Base-by-base conservation (phyloP, 2,329 filamentous ascomycete species). In the Trichoderma koningii region DNA sequence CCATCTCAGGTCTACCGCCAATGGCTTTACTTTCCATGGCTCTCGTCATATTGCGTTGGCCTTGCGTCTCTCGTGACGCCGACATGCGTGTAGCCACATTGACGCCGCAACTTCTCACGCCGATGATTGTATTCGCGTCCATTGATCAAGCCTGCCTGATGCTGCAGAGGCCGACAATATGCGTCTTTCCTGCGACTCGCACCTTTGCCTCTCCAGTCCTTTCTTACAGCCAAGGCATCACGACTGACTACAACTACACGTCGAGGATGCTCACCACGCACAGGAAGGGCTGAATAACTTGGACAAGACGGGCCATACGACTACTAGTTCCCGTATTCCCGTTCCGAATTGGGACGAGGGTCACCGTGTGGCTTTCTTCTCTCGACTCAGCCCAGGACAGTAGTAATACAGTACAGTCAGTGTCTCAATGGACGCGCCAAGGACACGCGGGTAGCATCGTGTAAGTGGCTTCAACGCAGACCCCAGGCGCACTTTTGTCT, bases 11-110 rank as follows among this genome's bases (percentile, higher is more conserved):
- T 19, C 9, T 19, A 34, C 34, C 15, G 10, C 26, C 41, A 47
- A 47, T 26, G 50, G 60, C 60, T 63, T 63, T n/a, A 19, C 60
- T 45, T 63, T n/a, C n/a, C n/a, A n/a, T 50, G 41, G 50, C 60
- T 21, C 21, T 21, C 12, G 21, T 47, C 14, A 19, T 26, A 5
- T 38, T 47, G 41, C 60, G 41, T 47, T 19, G 60, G 41, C 50
- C 23, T 52, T 52, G 21, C 38, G n/a, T 30, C 34, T 44, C 47
- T 30, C 48, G 28, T 38, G 7, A 10, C 12, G 7, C 21, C 34
- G 34, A 38, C 12, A 38, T 38, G 34, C 34, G 34, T 14, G 34
- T 44, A 53, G 23, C n/a, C 38, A 45, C 51, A n/a, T 61, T 61
- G 59, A 47, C 48, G 41, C 26, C 45, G 26, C 41, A 26, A 53